Base-by-base conservation (phyloP, 371 early-diverging fungal genomes). In the Smittium mucronatum region DNA sequence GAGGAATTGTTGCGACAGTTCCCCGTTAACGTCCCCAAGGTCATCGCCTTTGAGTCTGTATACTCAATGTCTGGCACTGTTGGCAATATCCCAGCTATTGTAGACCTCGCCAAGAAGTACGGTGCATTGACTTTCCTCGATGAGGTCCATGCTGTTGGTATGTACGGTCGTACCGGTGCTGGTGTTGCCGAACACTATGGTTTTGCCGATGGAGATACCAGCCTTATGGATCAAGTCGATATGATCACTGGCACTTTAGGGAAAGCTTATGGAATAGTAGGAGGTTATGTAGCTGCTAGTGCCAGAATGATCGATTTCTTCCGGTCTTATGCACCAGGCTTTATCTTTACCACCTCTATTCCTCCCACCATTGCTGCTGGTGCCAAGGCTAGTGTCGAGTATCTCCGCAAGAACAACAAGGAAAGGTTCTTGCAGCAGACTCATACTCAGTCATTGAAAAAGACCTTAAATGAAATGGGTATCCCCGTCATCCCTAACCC, bases 101-200 rank as follows among this genome's bases (percentile, higher is more conserved):
- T 89, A 72, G 86, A 84, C 36, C 82, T 98, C 58, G 97, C 98
- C 72, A 89, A 89, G 69, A 94, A 95, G 83, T 98, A 98, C 80
- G 94, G 94, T 67, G 98, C 98, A 63, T 89, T 98, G 73, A 98
- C 98, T 57, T 97, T 95, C 82, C 80, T 97, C 68, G 98, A 98
- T 75, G 97, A 98, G 81, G 98, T 98, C 26, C 98, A 98, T 75
- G 96, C 97, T 28, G 98, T 98, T 34, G 98, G 98, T 68, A 96
- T 98, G 94, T 98, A 98, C 74, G 98, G 98, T 15, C 86, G 88
- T 5, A 89, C 89, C 63, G 98, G 97, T 70, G 97, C 91, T 35
- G 98, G 98, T 74, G 94, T 98, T 30, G 95, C 97, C 67, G 96
- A 97, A 78, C 93, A 95, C 82, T 83, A 94, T 65, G 91, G 95